Base-by-base conservation (phyloP, 1,284 basidiomycete genomes). In the Ganoderma multipileum region DNA sequence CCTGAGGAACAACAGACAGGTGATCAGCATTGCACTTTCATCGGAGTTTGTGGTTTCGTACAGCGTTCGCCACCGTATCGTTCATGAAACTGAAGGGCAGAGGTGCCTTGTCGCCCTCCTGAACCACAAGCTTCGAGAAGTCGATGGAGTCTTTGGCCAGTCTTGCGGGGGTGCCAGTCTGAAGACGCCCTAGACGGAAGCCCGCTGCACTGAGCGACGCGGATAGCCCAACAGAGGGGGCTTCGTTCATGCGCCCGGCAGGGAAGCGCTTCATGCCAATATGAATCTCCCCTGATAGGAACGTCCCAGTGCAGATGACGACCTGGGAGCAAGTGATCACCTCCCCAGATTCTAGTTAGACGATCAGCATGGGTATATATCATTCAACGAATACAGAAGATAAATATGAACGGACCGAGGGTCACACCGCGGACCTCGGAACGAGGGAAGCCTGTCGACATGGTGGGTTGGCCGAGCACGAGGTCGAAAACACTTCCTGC, bases 151-250 rank as follows among this genome's bases (percentile, higher is more conserved):
- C 84, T 36, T 86, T 87, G 58, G 89, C 89, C 8, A 97, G 82
- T 8, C 95, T 84, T 1, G 95, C 94, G 18, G 95, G 95, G 0
- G 95, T 97, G 3, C 95, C 95, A 0, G 95, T 97, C 82, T 97
- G 95, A 64, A 97, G 83, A 11, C 95, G 87, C 1, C 91, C 91
- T 2, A 97, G 89, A 72, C 87, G 85, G 79, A 97, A 96, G 0
- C 94, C 94, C 8, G 94, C 93, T 7, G 83, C 79, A 5, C 84
- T 82, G 5, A 97, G 86, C 3, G 94, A 94, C 1, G 85, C 86
- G 6, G 95, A 96, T 6, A 97, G 84, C 0, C 91, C 92, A 38
- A 87, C 79, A 2, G 93, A 91, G 0, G 94, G 91, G 20, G 87
- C 85, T 69, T 95, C 93, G 63, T 89, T 85, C 72, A 95, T 86